Conservation (phyloP, 768 basidiomycete species). For the Dioszegia aurantiaca region DNA sequence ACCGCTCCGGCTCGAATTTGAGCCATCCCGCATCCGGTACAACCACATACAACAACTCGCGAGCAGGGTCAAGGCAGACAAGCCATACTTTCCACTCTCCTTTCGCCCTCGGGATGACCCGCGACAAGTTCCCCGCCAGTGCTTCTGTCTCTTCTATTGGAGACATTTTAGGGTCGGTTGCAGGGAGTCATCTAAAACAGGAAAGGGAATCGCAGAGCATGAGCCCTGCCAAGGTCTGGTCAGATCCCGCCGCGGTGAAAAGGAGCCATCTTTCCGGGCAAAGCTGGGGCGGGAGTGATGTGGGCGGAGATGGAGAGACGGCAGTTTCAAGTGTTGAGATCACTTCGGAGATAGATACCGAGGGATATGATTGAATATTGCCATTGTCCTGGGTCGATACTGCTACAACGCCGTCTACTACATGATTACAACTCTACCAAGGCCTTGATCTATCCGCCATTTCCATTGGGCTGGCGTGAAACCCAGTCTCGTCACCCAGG, state of each 20-base stretch:
- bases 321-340: not conserved
- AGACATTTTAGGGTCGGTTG: not conserved
- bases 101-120: not conserved
- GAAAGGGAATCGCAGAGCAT: not conserved
- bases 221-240: not conserved
- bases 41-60: conserved; percentile 10
- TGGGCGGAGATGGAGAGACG: not conserved
- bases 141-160: not conserved
- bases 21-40: not conserved
- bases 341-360: conserved; percentile 3
- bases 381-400: too few relatives aligned
- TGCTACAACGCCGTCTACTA: too few relatives aligned
- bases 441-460: conserved; percentile 31
- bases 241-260: not conserved
- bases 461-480: conserved; percentile 29
- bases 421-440: too few relatives aligned
- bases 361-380: not conserved
- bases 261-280: conserved; percentile 8
- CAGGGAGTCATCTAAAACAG: not conserved
- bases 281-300: conserved; percentile 10
- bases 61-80: conserved; percentile 1
- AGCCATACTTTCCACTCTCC: conserved; percentile 5
- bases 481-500: conserved; percentile 12
- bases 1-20: not conserved
- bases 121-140: not conserved